Base-by-base conservation (phyloP, 2,329 filamentous ascomycete genomes). In the Phoma sp. region DNA sequence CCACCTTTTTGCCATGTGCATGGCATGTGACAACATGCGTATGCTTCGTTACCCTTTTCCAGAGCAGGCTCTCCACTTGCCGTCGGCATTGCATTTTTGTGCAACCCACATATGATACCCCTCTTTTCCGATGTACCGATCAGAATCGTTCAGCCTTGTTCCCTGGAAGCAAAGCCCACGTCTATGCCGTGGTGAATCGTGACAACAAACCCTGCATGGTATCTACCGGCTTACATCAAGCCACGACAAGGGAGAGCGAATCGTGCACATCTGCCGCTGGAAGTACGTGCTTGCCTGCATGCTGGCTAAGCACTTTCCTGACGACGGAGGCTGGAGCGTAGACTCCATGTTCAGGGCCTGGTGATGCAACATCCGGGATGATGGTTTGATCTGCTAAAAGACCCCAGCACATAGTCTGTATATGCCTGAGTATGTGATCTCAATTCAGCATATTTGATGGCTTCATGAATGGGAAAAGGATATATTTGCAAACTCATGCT, bases 71-170 rank as follows among this genome's bases (percentile, higher is more conserved):
- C 24, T 50, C 32, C n/a, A 46, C 37, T 38, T 38, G 14, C 42
- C 27, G 42, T 24, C 32, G 37, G 30, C 36, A 30, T 46, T 40
- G 25, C 52, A 38, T 25, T 27, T 13, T 11, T 25, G 46, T 38
- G 40, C 46, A 46, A 43, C 46, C 41, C 40, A 33, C 32, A 41
- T 24, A 55, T 47, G 52, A 55, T 55, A 55, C 52, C 52, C 52
- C 52, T 53, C 50, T 45, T 45, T 18, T 51, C 36, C 38, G 41
- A 25, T 47, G 37, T 47, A 50, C 52, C 42, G 37, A 47, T 46
- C 32, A 50, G 23, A 33, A 23, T 32, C 24, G 23, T 47, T 33
- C 18, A 24, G 47, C 41, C 41, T 36, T 18, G n/a, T 29, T 9
- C n/a, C 25, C 13, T 35, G 18, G 18, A 49, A 36, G 37, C 37